These are phyloP conservation scores for Umbellularia californica DNA, from an alignment of 164 flowering plant species.

Conservation along the genomic window DNA sequence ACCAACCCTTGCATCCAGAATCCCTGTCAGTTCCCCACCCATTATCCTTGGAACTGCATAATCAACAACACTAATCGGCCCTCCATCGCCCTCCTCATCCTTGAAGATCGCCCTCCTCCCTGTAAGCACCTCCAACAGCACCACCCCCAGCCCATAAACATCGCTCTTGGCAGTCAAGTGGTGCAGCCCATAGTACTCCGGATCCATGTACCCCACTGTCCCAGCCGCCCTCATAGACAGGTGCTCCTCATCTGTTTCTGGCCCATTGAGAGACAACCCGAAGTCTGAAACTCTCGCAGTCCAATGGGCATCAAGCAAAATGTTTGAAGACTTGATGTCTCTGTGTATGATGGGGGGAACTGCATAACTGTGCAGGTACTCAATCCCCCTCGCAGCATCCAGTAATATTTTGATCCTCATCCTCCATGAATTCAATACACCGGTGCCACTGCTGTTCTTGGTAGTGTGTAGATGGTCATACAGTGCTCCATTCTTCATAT, in stretches of 20 bases:
- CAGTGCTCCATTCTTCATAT: constrained; percentile 89
- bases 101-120: constrained; percentile 89
- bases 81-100: constrained; percentile 38
- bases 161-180: constrained; percentile 92
- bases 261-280: constrained; percentile 79
- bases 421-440: constrained; percentile 77
- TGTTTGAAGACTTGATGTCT: constrained; percentile 96
- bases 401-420: constrained; percentile 72
- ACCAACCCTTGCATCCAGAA: constrained; percentile 70
- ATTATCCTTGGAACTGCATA: constrained; percentile 66
- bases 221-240: constrained; percentile 77
- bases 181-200: constrained; percentile 86
- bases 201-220: constrained; percentile 97
- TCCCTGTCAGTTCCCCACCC: constrained; percentile 50
- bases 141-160: constrained; percentile 93
- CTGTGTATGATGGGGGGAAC: constrained; percentile 94
- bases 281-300: constrained; percentile 90
- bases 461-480: constrained; percentile 77
- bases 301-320: constrained; percentile 74
- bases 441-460: constrained; percentile 42
- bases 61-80: constrained; percentile 73
- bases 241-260: constrained; percentile 43
- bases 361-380: constrained; percentile 91
- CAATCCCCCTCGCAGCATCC: constrained; percentile 92
- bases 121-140: constrained; percentile 73